phyloP scores from a whole-genome alignment of 345 rosid genomes.

The Eucalyptus globulus region DNA sequence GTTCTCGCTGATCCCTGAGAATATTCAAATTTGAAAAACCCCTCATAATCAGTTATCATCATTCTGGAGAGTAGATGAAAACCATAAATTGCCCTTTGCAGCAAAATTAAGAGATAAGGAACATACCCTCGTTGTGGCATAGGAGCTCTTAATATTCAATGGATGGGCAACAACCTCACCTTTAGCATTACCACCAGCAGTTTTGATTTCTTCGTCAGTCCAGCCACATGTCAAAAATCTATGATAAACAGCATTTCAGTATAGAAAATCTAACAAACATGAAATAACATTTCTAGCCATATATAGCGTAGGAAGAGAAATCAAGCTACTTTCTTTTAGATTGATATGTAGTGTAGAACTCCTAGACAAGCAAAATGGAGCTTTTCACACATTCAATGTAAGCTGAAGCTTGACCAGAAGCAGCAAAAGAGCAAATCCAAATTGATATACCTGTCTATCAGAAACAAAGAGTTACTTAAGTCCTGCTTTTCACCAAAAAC shows the following conservation, averaged over 20 bases:
- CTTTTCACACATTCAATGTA: not conserved
- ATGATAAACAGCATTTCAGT: conserved; percentile 1
- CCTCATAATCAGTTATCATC: not conserved
- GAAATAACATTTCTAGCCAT: not conserved
- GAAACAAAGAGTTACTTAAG: conserved; percentile 3
- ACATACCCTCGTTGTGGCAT: conserved; percentile 45
- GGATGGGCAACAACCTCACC: conserved; percentile 41
- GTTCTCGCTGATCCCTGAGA: conserved; percentile 44
- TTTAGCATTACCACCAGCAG: conserved; percentile 40
- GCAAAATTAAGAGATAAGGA: not conserved
- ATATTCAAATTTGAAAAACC: not conserved
- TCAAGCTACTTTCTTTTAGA: not conserved
- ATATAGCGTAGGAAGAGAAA: not conserved
- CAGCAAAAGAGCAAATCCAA: not conserved
- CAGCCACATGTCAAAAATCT: conserved; percentile 32
- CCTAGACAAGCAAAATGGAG: not conserved
- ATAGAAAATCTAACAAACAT: not conserved
- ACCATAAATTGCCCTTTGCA: not conserved
- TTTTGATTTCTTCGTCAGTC: conserved; percentile 45
- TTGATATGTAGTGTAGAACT: not conserved
- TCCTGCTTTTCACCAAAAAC: conserved; percentile 33
- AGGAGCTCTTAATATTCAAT: conserved; percentile 56
- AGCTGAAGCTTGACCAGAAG: not conserved
- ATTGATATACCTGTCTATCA: conserved; percentile 25
- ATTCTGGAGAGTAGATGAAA: not conserved